Percentiles rank a stretch among this genome's conserved stretches.
phyloP scores from a whole-genome alignment of 2,329 filamentous ascomycete species.

The Alternaria gansuensis region DNA sequence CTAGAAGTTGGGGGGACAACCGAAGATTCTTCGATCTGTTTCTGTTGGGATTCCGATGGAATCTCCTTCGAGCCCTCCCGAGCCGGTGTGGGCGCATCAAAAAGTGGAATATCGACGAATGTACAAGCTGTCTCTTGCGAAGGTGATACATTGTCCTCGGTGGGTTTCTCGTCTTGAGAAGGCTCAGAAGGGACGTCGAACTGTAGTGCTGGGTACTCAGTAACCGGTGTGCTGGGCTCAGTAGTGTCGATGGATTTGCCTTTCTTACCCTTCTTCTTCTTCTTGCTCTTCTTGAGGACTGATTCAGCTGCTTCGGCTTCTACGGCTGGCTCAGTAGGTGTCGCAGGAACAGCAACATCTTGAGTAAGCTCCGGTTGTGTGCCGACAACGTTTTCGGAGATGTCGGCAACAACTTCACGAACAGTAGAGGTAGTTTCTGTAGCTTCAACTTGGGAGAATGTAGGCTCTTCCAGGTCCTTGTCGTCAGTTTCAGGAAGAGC shows the following conservation, averaged over 20 bases:
- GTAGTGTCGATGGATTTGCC: constrained; percentile 24
- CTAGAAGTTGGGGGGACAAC: constrained; percentile 1
- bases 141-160: constrained; percentile 1
- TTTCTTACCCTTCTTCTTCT: constrained; percentile 43
- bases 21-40: constrained; percentile 10
- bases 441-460: constrained; percentile 1
- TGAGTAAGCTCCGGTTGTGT: constrained; percentile 17
- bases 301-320: constrained; percentile 20
- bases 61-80: constrained; percentile 3
- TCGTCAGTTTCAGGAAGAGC: constrained; percentile 6
- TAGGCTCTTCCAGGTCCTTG: neutral
- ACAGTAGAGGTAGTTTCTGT: neutral
- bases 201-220: constrained; percentile 17
- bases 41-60: neutral
- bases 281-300: constrained; percentile 34
- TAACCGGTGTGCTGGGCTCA: constrained; percentile 19
- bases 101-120: neutral
- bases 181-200: constrained; percentile 14
- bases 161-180: constrained; percentile 8
- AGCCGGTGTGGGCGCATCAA: neutral
- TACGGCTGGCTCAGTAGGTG: constrained; percentile 6
- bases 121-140: constrained; percentile 5
- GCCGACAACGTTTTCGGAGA: neutral
- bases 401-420: neutral
- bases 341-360: constrained; percentile 9